These are phyloP conservation scores for Musa troglodytarum DNA, from an alignment of 176 grass and related monocot species.

Conservation along the genomic window DNA sequence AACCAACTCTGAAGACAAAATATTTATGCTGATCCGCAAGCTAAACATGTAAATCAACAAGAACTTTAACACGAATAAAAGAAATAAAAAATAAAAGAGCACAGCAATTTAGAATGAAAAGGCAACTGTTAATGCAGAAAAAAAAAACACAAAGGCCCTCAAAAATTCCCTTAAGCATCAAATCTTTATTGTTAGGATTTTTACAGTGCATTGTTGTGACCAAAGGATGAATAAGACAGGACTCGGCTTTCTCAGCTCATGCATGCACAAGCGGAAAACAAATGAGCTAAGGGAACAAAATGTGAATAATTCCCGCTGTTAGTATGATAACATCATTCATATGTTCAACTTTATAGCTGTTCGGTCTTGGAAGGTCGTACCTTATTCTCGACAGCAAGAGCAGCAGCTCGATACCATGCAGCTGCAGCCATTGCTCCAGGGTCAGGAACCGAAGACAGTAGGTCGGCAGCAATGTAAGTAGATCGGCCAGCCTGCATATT, in stretches of 20 bases:
- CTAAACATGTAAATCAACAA: too few relatives aligned
- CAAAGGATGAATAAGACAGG: not conserved
- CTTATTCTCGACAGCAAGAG: constrained; percentile 42
- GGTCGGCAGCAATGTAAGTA: constrained; percentile 59
- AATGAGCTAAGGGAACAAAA: constrained; percentile 3
- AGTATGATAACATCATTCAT: not conserved
- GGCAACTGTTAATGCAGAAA: too few relatives aligned
- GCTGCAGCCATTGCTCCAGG: constrained; percentile 91
- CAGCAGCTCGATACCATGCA: constrained; percentile 64
- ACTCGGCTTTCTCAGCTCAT: constrained; percentile 18
- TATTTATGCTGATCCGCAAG: too few relatives aligned
- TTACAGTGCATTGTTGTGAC: not conserved
- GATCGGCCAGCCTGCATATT: constrained; percentile 80
- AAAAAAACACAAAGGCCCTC: too few relatives aligned
- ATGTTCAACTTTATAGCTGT: not conserved
- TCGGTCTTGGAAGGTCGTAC: constrained; percentile 37
- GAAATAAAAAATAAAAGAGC: too few relatives aligned
- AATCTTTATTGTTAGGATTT: not conserved
- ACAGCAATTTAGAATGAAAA: too few relatives aligned
- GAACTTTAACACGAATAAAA: too few relatives aligned
- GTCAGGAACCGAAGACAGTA: constrained; percentile 63
- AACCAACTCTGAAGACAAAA: too few relatives aligned
- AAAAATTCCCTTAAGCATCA: not conserved
- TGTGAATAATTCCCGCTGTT: constrained; percentile 10
- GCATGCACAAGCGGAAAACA: constrained; percentile 22